These are phyloP conservation scores for Silybum marianum DNA, from an alignment of 129 eudicot genomes.

Conservation along the genomic window DNA sequence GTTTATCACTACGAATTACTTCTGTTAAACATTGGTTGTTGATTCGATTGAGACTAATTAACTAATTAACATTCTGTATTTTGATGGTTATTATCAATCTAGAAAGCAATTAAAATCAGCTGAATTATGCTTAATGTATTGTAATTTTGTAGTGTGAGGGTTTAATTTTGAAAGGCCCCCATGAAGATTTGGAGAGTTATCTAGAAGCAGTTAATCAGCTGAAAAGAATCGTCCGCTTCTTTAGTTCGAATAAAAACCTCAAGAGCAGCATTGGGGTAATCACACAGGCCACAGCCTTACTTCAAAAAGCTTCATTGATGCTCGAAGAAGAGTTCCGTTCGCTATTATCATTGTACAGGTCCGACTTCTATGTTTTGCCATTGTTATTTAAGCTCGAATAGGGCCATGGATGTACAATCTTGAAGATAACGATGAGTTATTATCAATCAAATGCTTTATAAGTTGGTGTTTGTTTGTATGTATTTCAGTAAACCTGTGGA, in stretches of 20 bases:
- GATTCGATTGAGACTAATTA: conserved; percentile 2
- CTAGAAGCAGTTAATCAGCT: conserved; percentile 76
- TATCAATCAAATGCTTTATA: not conserved
- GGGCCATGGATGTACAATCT: not conserved
- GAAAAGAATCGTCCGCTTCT: conserved; percentile 54
- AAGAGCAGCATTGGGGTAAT: conserved; percentile 67
- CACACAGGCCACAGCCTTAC: conserved; percentile 61
- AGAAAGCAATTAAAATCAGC: not conserved
- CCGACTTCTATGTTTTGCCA: not conserved
- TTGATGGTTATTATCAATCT: not conserved
- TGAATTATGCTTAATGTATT: not conserved
- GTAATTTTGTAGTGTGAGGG: conserved; percentile 70
- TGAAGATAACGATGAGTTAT: not conserved
- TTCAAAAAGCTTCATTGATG: conserved; percentile 67
- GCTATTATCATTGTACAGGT: conserved; percentile 69
- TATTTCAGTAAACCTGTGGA: conserved; percentile 84
- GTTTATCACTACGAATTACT: too few relatives aligned
- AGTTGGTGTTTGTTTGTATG: conserved; percentile 26
- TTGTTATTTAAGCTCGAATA: not conserved
- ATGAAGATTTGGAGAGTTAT: conserved; percentile 88
- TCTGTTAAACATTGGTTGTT: not conserved
- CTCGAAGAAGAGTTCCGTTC: conserved; percentile 84
- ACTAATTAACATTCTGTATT: not conserved
- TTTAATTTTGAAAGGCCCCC: conserved; percentile 79
- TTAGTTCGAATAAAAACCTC: conserved; percentile 67